Evolutionary conservation across 352 stramenopile species (phyloP), one percentile per base, ranked within the genome.

Genomic region (Blastocystis sp.): DNA sequence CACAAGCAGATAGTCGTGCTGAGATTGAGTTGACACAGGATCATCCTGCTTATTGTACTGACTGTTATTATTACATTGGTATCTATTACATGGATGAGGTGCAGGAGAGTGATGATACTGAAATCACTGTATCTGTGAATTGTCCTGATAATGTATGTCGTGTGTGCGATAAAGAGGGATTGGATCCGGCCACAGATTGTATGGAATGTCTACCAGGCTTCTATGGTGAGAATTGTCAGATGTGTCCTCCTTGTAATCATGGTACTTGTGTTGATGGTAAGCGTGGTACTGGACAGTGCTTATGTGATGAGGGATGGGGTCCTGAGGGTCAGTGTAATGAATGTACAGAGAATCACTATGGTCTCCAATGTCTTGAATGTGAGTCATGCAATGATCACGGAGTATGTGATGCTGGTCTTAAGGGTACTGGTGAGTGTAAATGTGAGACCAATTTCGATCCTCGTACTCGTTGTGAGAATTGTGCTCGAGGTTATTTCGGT

Each of bases 231-330:
- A 91, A 90, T 56, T 95, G 92, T 88, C 87, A 90, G 35, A 89
- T 90, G n/a, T 95, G 92, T 71, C 90, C 91, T 0, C 88, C 92
- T 75, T 95, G 92, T 88, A 94, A 95, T 67, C 93, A 93, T 58
- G 92, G 92, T 77, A 93, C 93, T 59, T 95, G 92, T 78, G 92
- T 94, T 52, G 92, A 94, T 77, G 91, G 92, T 12, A 85, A 94
- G 19, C 91, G 89, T 7, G 92, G 92, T 21, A 94, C 91, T n/a
- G 92, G 92, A 16, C 90, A 92, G 14, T 95, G 92, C 87, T 92
- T 92, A n/a, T 95, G 92, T 32, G 91, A 92, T 14, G 92, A 94
- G 29, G 92, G 92, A n/a, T 95, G 93, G 67, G 92, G 94, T 75
- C 88, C 90, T 12, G 66, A 90, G 11, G 88, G 90, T 9, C 90